Evolutionary conservation across 1,139 yeast species (phyloP).

Genomic region (Debaryomyces psychrophilus): DNA sequence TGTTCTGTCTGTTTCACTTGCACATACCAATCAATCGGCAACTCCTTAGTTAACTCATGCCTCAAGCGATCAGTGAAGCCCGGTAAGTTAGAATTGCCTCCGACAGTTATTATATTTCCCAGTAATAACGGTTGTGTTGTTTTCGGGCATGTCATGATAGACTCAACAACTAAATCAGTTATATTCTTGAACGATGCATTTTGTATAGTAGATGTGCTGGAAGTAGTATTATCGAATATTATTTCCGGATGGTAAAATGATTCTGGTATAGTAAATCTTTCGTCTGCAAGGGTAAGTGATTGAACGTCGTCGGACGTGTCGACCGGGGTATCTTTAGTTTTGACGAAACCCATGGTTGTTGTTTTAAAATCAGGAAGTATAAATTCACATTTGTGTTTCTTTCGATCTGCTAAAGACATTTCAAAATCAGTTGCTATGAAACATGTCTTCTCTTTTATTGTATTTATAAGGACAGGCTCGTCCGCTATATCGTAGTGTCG

Average conservation of each 20-base stretch:
- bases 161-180: slow-evolving; percentile 74
- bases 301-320: slow-evolving; percentile 53
- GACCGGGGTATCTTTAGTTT: slow-evolving; percentile 17
- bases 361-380: slow-evolving; percentile 87
- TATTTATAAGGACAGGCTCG: slow-evolving; percentile 82
- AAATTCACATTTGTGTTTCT: slow-evolving; percentile 54
- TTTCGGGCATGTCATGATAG: slow-evolving; percentile 73
- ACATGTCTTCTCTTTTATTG: slow-evolving; percentile 81
- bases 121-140: slow-evolving; percentile 74
- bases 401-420: slow-evolving; percentile 48
- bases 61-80: slow-evolving; percentile 66
- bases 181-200: slow-evolving; percentile 68
- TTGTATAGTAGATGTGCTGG: slow-evolving; percentile 37
- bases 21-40: slow-evolving; percentile 70
- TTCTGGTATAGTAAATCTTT: slow-evolving; percentile 87
- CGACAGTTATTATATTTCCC: slow-evolving; percentile 78
- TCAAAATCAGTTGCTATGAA: slow-evolving; percentile 72
- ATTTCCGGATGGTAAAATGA: slow-evolving; percentile 84
- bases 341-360: slow-evolving; percentile 67
- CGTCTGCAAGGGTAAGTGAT: slow-evolving; percentile 71
- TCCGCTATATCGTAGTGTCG: slow-evolving; percentile 93
- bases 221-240: slow-evolving; percentile 41
- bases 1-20: slow-evolving; percentile 36
- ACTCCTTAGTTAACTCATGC: slow-evolving; percentile 62
- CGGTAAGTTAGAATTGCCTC: slow-evolving; percentile 77